Evolutionary conservation across 2,329 filamentous ascomycete species (phyloP), one percentile per base, ranked within the genome.

Genomic region (Bisporella sp.): DNA sequence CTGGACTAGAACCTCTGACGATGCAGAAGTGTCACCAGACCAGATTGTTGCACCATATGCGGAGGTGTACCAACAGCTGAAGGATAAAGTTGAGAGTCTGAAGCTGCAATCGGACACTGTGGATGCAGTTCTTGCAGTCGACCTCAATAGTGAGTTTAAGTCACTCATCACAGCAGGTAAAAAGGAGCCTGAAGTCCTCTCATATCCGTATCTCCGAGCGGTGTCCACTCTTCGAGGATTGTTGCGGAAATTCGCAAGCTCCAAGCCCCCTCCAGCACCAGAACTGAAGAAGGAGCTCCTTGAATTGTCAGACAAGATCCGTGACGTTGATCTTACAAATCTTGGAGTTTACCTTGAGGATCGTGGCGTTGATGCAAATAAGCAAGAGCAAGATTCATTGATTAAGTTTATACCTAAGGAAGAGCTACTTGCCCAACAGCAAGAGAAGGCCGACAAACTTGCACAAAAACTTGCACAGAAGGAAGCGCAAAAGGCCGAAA

Each of bases 301-400:
- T 1, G 69, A 74, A 0, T 77, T 95, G 44, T 93, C 86, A 57
- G 92, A 95, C 64, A 76, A 79, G 13, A 80, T 96, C 41, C 86
- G 91, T 47, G 88, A 96, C 65, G 76, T 81, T 7, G 82, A 91
- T 50, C 79, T 96, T 8, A 91, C 87, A 61, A 83, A 91, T 51
- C 72, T 95, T 0, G 88, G 85, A 37, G 85, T 96, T 51, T 95
- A 95, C 63, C 81, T 96, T 1, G 91, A 96, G 64, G 91, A 96
- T 62, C 81, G 89, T 46, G 72, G 71, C n/a, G 21, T 21, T 21
- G 21, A 21, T 21, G 3, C 21, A 21, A 21, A 21, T 21, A 21
- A 21, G 21, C 78, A 78, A 44, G 73, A 72, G 49, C 76, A 76
- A 64, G 84, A 81, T 0, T 89, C 89, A 0, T 76, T 96, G 32